Evolutionary conservation across 768 basidiomycete species (phyloP).

Genomic region (Agaricus sinodeliciosus): DNA sequence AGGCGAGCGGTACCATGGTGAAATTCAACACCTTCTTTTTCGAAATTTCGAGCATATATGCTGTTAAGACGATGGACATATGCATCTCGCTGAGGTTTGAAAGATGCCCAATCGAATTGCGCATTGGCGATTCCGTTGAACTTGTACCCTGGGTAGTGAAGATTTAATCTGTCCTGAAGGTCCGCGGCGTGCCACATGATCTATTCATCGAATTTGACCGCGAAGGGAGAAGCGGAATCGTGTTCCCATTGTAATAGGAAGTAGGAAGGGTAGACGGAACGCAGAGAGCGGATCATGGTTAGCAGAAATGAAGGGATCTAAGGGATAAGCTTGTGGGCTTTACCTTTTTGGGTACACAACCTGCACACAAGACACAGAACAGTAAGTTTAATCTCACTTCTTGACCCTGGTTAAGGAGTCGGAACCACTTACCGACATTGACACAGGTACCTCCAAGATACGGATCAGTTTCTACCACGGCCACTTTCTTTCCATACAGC

Average conservation of each 20-base stretch:
- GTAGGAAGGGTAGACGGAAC: neutral
- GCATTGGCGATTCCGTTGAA: constrained; percentile 53
- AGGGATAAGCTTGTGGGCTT: constrained; percentile 10
- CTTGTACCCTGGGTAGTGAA: constrained; percentile 69
- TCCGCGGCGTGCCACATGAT: constrained; percentile 99
- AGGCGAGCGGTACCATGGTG: constrained; percentile 76
- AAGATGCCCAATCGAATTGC: constrained; percentile 81
- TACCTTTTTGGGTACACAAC: constrained; percentile 97
- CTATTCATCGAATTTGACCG: constrained; percentile 29
- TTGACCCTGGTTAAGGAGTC: neutral
- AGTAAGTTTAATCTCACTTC: neutral
- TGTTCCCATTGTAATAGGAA: neutral
- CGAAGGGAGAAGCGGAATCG: neutral
- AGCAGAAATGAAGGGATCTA: neutral
- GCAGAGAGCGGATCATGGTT: constrained; percentile 1
- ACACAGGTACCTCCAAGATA: constrained; percentile 93
- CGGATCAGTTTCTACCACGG: constrained; percentile 73
- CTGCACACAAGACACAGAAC: constrained; percentile 27
- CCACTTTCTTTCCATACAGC: constrained; percentile 88
- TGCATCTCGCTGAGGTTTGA: constrained; percentile 93
- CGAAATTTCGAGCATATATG: constrained; percentile 88
- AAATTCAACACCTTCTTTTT: constrained; percentile 82
- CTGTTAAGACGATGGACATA: constrained; percentile 87
- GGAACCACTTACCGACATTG: constrained; percentile 73
- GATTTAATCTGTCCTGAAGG: constrained; percentile 74